Conservation (phyloP, 495 filamentous ascomycete genomes). For the Penicillium nucicola region DNA sequence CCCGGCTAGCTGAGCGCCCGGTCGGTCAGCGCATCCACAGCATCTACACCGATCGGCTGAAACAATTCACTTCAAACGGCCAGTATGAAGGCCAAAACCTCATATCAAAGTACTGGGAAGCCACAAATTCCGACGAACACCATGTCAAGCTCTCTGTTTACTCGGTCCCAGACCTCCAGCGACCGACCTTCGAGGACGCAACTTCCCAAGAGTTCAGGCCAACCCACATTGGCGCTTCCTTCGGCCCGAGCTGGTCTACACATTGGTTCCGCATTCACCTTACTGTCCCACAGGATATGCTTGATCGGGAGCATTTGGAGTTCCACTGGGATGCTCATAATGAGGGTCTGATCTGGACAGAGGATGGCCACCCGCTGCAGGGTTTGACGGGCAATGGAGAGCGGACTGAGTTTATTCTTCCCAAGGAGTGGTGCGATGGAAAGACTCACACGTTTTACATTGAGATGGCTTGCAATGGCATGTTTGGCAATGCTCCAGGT, state of each 20-base stretch:
- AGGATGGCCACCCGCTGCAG: slow-evolving; percentile 85
- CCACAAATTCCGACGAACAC: slow-evolving; percentile 62
- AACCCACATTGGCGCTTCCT: slow-evolving; percentile 72
- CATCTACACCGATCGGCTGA: slow-evolving; percentile 84
- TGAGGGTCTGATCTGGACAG: slow-evolving; percentile 86
- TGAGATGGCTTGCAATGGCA: slow-evolving; percentile 97
- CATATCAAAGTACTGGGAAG: slow-evolving; percentile 76
- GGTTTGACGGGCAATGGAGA: slow-evolving; percentile 92
- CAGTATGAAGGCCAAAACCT: slow-evolving; percentile 81
- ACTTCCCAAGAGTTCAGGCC: slow-evolving; percentile 72
- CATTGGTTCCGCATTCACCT: slow-evolving; percentile 91
- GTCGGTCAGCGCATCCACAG: slow-evolving; percentile 81
- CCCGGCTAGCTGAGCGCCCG: slow-evolving; percentile 55
- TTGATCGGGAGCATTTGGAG: slow-evolving; percentile 73
- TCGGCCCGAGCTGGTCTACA: slow-evolving; percentile 97
- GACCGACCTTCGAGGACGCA: slow-evolving; percentile 89
- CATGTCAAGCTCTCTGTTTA: slow-evolving; percentile 86
- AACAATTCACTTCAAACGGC: slow-evolving; percentile 72
- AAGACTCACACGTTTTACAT: slow-evolving; percentile 87
- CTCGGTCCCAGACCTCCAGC: slow-evolving; percentile 70
- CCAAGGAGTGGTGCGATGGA: slow-evolving; percentile 74
- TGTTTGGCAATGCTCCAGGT: slow-evolving; percentile 90
- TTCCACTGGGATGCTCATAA: slow-evolving; percentile 94
- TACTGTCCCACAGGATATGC: slow-evolving; percentile 69
- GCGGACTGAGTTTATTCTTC: slow-evolving; percentile 84